Evolutionary conservation across 768 basidiomycete species (phyloP), one percentile per base, ranked within the genome.

Genomic region (Tylopilus sp.): DNA sequence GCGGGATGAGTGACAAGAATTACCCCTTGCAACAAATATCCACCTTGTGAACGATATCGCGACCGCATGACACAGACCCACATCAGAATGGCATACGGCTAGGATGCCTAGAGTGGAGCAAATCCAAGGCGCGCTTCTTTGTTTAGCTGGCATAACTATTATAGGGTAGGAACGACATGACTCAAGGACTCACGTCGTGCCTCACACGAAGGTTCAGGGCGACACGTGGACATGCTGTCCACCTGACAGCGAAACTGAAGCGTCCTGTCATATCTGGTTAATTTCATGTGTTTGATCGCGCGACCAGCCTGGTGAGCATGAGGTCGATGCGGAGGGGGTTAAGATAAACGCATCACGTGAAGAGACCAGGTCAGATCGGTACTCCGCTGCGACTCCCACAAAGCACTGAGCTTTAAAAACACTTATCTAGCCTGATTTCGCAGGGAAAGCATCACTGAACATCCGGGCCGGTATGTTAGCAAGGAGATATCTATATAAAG

Each of bases 401-500:
- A 40, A 56, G 51, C 43, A 64, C 35, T n/a, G 38, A 57, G 50
- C 52, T 47, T 55, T 52, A 48, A 38, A 50, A 28, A 45, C 53
- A 62, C 66, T 54, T 60, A 56, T 65, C 45, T 45, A 51, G 52
- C 42, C 26, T 40, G 44, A 51, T 56, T 36, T 50, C 52, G 52
- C 25, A 38, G 51, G 31, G 52, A 54, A n/a, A 53, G 45, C 40
- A 62, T 47, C 51, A 43, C 63, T 53, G 52, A 51, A 52, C 40
- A 58, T 53, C 36, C 36, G 36, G 12, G 36, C 66, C 52, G 55
- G 41, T 56, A 53, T 26, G 60, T 60, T 43, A 58, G 58, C 50
- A 58, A 60, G 41, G 53, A 59, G 57, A 57, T 58, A 59, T 67
- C 62, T 70, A 64, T 68, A 65, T 67, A 64, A 51, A 53, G 47